Evolutionary conservation across 352 stramenopile genomes (phyloP).

Genomic region (Globisporangium megalacanthum): DNA sequence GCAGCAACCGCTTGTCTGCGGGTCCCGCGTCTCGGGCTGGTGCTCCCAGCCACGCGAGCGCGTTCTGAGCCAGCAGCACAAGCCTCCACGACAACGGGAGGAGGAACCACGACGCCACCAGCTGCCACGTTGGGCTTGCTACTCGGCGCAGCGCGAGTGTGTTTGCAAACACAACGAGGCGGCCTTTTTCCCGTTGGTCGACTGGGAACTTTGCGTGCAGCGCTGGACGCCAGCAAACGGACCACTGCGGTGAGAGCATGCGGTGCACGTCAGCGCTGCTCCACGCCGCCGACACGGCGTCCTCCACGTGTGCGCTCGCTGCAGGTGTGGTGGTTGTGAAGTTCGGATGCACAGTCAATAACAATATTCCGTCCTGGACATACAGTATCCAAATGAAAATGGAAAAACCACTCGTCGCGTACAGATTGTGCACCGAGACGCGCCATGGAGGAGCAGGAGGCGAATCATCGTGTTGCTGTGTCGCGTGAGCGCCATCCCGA

Average conservation of each 20-base stretch:
- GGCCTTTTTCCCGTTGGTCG: conserved; percentile 51
- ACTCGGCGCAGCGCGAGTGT: conserved; percentile 19
- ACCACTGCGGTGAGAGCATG: conserved; percentile 52
- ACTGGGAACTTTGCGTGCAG: conserved; percentile 45
- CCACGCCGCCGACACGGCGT: conserved; percentile 22
- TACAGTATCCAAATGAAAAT: not conserved
- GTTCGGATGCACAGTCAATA: not conserved
- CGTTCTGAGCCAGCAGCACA: not conserved
- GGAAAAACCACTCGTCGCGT: conserved; percentile 2
- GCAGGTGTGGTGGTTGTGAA: not conserved
- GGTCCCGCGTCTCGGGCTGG: not conserved
- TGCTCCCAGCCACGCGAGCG: not conserved
- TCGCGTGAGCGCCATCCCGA: conserved; percentile 45
- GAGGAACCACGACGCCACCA: not conserved
- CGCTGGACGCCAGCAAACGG: conserved; percentile 48
- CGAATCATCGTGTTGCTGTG: conserved; percentile 34
- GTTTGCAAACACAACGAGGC: conserved; percentile 52
- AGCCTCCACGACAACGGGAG: not conserved
- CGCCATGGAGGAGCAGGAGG: conserved; percentile 41
- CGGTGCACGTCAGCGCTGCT: conserved; percentile 28
- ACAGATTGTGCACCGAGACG: conserved; percentile 52
- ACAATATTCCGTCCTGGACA: not conserved
- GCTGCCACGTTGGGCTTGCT: not conserved
- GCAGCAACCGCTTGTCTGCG: not conserved
- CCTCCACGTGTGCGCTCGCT: conserved; percentile 23